phyloP scores from a whole-genome alignment of 192 early-diverging fungal species.

The Backusella circina region DNA sequence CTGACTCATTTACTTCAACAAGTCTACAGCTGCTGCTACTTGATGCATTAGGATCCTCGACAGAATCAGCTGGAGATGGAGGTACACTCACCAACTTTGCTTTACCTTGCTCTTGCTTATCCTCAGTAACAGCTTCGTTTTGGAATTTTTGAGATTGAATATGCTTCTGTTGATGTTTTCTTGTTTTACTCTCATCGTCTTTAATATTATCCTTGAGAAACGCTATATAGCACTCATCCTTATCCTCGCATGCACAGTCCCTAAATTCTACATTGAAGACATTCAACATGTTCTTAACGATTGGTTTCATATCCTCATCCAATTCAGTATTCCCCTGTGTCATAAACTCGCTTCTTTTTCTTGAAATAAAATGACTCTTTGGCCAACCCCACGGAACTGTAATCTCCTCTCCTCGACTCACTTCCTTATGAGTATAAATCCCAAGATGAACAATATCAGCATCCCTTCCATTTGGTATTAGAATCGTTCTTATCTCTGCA shows the following conservation, averaged over 20 bases:
- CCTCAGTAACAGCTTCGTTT: not conserved
- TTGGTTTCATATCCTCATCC: slow-evolving; percentile 13
- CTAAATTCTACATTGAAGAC: slow-evolving; percentile 32
- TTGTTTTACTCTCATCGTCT: not conserved
- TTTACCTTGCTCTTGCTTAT: not conserved
- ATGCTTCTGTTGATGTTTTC: not conserved
- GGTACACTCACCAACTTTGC: not conserved
- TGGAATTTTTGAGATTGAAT: not conserved
- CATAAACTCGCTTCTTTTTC: slow-evolving; percentile 18
- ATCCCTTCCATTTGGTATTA: slow-evolving; percentile 40
- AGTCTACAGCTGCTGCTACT: not conserved
- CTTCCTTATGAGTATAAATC: slow-evolving; percentile 55
- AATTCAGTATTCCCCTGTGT: not conserved
- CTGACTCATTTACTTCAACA: not conserved
- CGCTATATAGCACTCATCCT: slow-evolving; percentile 38
- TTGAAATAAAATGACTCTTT: slow-evolving; percentile 32
- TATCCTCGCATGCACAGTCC: slow-evolving; percentile 45
- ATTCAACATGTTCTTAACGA: slow-evolving; percentile 25
- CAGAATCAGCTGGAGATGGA: not conserved
- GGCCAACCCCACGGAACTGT: slow-evolving; percentile 73
- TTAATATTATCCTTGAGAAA: slow-evolving; percentile 31
- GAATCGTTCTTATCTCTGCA: slow-evolving; percentile 57
- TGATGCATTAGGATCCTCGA: not conserved
- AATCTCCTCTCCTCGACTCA: slow-evolving; percentile 63
- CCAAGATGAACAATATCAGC: slow-evolving; percentile 58